These are phyloP conservation scores for Colletotrichum higginsianum DNA, from an alignment of 2,329 filamentous ascomycete genomes.

Conservation along the genomic window DNA sequence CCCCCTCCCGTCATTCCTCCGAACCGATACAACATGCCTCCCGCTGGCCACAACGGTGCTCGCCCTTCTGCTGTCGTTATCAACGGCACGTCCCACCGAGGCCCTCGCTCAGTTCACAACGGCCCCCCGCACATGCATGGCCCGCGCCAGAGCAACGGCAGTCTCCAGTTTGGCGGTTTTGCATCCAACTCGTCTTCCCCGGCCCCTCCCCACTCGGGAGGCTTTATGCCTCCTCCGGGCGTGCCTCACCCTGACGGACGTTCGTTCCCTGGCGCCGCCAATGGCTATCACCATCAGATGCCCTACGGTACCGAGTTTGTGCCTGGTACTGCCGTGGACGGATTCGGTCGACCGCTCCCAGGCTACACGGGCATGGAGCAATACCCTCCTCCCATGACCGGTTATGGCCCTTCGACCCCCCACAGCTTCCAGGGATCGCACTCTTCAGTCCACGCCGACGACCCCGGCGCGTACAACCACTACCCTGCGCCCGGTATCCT, in stretches of 20 bases:
- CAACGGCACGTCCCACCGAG: conserved; percentile 53
- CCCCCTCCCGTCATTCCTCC: conserved; percentile 52
- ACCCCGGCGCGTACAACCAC: conserved; percentile 59
- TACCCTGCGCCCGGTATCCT: conserved; percentile 56
- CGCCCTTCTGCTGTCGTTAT: conserved; percentile 49
- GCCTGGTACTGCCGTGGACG: conserved; percentile 54
- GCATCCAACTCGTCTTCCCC: conserved; percentile 73
- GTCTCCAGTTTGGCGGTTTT: conserved; percentile 70
- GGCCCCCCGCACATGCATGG: conserved; percentile 62
- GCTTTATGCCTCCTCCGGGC: conserved; percentile 65
- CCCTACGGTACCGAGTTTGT: conserved; percentile 55
- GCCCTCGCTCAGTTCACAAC: conserved; percentile 53
- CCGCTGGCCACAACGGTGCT: conserved; percentile 42
- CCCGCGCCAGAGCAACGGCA: conserved; percentile 68
- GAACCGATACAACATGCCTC: conserved; percentile 58
- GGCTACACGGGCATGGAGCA: conserved; percentile 52
- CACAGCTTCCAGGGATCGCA: conserved; percentile 76
- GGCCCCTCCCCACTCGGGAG: conserved; percentile 63
- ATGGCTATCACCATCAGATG: conserved; percentile 57
- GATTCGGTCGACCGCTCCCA: conserved; percentile 55
- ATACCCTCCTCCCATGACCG: conserved; percentile 51
- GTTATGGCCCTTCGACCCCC: conserved; percentile 69
- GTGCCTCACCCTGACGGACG: conserved; percentile 53
- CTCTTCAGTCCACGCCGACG: conserved; percentile 65
- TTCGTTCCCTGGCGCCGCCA: conserved; percentile 50